Percentiles rank a stretch among this genome's conserved stretches.
Evolutionary conservation across 306 rosid species (phyloP).

Genomic region (Mucuna pruriens): DNA sequence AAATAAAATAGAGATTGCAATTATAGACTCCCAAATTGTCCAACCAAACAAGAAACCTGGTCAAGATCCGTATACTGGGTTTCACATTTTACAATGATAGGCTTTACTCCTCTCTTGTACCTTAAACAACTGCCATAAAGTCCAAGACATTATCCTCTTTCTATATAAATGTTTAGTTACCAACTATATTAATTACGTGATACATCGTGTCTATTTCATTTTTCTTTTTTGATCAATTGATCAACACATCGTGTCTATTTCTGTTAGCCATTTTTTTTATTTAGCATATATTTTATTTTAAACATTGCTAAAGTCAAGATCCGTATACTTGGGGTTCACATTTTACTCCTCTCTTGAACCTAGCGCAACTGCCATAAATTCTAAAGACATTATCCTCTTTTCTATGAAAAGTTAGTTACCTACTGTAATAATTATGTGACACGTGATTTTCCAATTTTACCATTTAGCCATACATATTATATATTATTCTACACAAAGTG

Average conservation of each 20-base stretch:
- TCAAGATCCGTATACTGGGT: slow-evolving; percentile 54
- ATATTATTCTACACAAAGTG: slow-evolving; percentile 6
- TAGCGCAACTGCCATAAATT: slow-evolving; percentile 29
- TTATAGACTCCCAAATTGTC: slow-evolving; percentile 19
- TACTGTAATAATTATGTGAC: slow-evolving; percentile 1
- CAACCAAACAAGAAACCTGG: slow-evolving; percentile 38
- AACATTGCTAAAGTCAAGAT: slow-evolving; percentile 3
- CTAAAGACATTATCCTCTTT: slow-evolving; percentile 19
- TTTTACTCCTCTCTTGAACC: slow-evolving; percentile 16
- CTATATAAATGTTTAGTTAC: not conserved
- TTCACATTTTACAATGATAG: slow-evolving; percentile 33
- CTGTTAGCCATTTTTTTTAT: not conserved
- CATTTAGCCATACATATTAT: not conserved
- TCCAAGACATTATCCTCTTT: slow-evolving; percentile 4
- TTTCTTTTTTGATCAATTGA: not conserved
- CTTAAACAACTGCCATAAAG: slow-evolving; percentile 25
- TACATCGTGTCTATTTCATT: not conserved
- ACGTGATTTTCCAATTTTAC: not conserved
- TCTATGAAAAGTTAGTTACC: slow-evolving; percentile 2
- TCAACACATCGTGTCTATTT: not conserved
- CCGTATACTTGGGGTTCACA: slow-evolving; percentile 34
- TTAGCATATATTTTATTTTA: not conserved
- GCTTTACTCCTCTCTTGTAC: slow-evolving; percentile 18
- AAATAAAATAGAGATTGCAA: slow-evolving; percentile 22
- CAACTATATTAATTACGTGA: slow-evolving; percentile 10